These are phyloP conservation scores for Pelargonium myrrhifolium DNA, from an alignment of 441 rosid species.

Conservation along the genomic window DNA sequence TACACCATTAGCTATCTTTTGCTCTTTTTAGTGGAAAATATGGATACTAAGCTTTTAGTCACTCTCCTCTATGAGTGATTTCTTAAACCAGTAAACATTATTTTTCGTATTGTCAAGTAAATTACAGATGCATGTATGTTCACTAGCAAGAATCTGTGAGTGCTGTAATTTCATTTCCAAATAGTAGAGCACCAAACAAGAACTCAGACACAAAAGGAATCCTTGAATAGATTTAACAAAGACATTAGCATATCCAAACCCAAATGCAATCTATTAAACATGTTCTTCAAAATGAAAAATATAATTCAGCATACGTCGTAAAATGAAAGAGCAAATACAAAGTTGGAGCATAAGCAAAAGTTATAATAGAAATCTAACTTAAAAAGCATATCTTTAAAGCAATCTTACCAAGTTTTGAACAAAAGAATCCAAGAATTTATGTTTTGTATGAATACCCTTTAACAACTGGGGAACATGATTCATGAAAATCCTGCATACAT, in stretches of 20 bases:
- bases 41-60: too few species aligned
- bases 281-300: neutral
- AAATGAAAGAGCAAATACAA: neutral
- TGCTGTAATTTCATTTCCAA: too few species aligned
- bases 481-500: slow-evolving; percentile 69
- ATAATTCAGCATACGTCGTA: neutral
- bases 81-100: too few species aligned
- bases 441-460: slow-evolving; percentile 38
- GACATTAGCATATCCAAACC: neutral
- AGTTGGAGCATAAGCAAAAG: neutral
- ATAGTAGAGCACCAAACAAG: too few species aligned
- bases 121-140: too few species aligned
- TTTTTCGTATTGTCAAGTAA: too few species aligned
- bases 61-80: too few species aligned
- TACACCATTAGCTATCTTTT: too few species aligned
- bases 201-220: neutral
- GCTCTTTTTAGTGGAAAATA: too few species aligned
- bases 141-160: too few species aligned
- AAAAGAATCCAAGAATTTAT: slow-evolving; percentile 42
- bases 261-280: neutral
- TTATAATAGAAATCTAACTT: neutral
- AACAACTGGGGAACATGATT: slow-evolving; percentile 57
- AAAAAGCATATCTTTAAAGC: slow-evolving; percentile 6
- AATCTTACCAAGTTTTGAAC: slow-evolving; percentile 61
- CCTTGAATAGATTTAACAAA: neutral